phyloP scores from a whole-genome alignment of 2,329 filamentous ascomycete species.

The Aspergillus tubingensis region DNA sequence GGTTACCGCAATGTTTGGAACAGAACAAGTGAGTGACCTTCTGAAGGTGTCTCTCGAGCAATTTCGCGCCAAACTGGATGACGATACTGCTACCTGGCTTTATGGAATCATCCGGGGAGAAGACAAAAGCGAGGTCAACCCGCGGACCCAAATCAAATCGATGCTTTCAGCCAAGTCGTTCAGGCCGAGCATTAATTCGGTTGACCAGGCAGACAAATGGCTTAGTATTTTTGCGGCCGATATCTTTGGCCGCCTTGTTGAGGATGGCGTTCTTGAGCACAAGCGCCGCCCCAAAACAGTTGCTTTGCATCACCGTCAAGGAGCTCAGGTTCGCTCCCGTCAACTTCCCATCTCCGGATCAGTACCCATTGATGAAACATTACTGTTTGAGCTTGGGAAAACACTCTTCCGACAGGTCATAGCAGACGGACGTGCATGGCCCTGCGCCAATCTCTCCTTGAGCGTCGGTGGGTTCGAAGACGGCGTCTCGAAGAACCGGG shows the following conservation, averaged over 20 bases:
- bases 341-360: constrained; percentile 76
- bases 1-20: constrained; percentile 76
- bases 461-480: constrained; percentile 94
- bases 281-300: constrained; percentile 83
- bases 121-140: constrained; percentile 84
- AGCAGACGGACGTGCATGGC: constrained; percentile 79
- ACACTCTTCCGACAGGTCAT: constrained; percentile 75
- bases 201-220: constrained; percentile 81
- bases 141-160: constrained; percentile 89
- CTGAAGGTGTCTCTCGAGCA: constrained; percentile 72
- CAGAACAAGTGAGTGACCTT: constrained; percentile 75
- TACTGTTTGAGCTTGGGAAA: constrained; percentile 74
- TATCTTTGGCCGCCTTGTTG: constrained; percentile 83
- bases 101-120: constrained; percentile 82
- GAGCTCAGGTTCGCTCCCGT: constrained; percentile 71
- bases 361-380: constrained; percentile 68
- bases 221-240: constrained; percentile 88
- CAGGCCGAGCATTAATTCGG: constrained; percentile 73
- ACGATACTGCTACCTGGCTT: constrained; percentile 83
- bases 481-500: constrained; percentile 77
- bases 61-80: constrained; percentile 74
- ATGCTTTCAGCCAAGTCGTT: constrained; percentile 98
- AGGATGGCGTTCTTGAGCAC: constrained; percentile 87
- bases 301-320: constrained; percentile 78
- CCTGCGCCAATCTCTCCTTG: constrained; percentile 85